Evolutionary conservation across 169 alveolate species (phyloP).

Genomic region (Eimeria zaria): DNA sequence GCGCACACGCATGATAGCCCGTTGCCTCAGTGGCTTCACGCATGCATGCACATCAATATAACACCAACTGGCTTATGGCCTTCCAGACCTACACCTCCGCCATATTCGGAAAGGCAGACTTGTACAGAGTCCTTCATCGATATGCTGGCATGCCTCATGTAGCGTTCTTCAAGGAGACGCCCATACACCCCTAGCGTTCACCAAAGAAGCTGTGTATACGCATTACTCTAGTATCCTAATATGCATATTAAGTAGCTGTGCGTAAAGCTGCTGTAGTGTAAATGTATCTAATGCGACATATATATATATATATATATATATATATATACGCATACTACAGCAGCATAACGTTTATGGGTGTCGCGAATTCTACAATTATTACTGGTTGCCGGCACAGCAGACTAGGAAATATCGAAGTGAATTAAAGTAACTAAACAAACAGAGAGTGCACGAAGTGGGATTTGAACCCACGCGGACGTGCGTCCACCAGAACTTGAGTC

Average conservation of each 20-base stretch:
- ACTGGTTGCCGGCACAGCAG: neutral
- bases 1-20: too few relatives aligned
- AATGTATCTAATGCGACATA: too few relatives aligned
- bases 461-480: conserved; percentile 96
- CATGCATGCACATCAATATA: neutral
- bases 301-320: too few relatives aligned
- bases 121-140: neutral
- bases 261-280: too few relatives aligned
- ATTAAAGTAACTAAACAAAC: neutral
- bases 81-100: neutral
- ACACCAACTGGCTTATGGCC: neutral
- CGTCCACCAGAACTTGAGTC: conserved; percentile 98
- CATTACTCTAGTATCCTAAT: neutral
- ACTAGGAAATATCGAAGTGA: neutral
- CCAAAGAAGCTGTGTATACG: neutral
- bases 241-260: too few relatives aligned
- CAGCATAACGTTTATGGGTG: neutral
- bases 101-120: neutral
- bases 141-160: neutral
- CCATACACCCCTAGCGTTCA: neutral
- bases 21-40: too few relatives aligned
- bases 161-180: neutral
- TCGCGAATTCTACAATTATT: neutral
- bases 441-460: conserved; percentile 95
- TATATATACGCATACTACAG: neutral